A percentile compares a stretch with the other conserved stretches of the same genome.
Evolutionary conservation across 1,284 basidiomycete genomes (phyloP).

Genomic region (Golubevia sp.): DNA sequence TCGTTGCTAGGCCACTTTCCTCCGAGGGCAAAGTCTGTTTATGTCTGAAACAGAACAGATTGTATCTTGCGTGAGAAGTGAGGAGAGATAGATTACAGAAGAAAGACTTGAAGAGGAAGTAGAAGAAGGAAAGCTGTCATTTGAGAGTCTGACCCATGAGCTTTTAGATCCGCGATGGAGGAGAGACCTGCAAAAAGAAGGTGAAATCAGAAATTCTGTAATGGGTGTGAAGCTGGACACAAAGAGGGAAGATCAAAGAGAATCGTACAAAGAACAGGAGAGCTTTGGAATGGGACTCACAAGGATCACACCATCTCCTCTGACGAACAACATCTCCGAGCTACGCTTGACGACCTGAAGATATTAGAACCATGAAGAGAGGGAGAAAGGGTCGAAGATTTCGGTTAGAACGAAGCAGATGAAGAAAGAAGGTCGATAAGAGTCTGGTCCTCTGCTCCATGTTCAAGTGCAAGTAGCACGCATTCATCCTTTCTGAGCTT

Average conservation of each 20-base stretch:
- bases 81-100: no score
- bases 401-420: background rate
- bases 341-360: slow-evolving; percentile 85
- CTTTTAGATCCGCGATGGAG: slow-evolving; percentile 36
- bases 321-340: slow-evolving; percentile 96
- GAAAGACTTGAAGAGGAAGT: background rate
- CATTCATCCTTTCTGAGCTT: no score
- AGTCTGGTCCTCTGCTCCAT: no score
- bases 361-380: slow-evolving; percentile 6
- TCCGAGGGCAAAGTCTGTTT: no score
- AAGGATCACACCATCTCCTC: slow-evolving; percentile 73
- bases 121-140: no score
- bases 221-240: background rate
- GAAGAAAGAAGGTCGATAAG: no score
- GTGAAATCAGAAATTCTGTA: background rate
- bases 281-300: slow-evolving; percentile 23
- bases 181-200: slow-evolving; percentile 20
- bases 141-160: no score
- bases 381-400: background rate
- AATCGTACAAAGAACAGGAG: no score
- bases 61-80: no score
- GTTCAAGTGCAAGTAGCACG: no score
- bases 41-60: no score
- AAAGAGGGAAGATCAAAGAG: background rate
- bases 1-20: no score